phyloP scores from a whole-genome alignment of 768 basidiomycete genomes.

The Leucogyrophana mollusca region DNA sequence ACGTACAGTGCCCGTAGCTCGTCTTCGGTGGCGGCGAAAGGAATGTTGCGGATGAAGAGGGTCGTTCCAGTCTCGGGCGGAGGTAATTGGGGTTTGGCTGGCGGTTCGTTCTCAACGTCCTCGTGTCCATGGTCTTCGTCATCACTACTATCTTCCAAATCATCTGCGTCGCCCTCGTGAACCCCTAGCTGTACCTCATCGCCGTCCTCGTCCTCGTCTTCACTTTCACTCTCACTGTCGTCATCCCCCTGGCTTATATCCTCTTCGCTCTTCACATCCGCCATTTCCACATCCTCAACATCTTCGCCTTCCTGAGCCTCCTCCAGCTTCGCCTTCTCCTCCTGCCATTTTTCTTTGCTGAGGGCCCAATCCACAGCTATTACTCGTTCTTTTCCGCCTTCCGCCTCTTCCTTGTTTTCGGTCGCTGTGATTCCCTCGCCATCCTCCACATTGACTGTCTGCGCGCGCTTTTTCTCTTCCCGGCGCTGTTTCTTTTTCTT shows the following conservation, averaged over 20 bases:
- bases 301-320: conserved; percentile 24
- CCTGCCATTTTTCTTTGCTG: conserved; percentile 91
- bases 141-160: conserved; percentile 22
- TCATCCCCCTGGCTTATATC: conserved; percentile 28
- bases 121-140: conserved; percentile 30
- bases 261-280: conserved; percentile 31
- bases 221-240: conserved; percentile 16
- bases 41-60: conserved; percentile 90
- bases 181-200: conserved; percentile 45
- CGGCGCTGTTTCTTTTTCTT: conserved; percentile 63
- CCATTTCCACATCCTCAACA: conserved; percentile 34
- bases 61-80: conserved; percentile 87
- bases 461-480: conserved; percentile 44
- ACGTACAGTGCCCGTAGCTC: conserved; percentile 82
- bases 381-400: conserved; percentile 49
- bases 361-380: conserved; percentile 97
- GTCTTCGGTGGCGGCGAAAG: conserved; percentile 90
- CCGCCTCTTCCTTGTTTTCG: conserved; percentile 31
- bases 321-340: conserved; percentile 61
- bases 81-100: conserved; percentile 68
- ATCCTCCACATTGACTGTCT: conserved; percentile 25
- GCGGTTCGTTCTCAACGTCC: conserved; percentile 40
- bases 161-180: conserved; percentile 33
- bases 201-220: conserved; percentile 33
- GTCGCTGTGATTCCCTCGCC: conserved; percentile 36